Conservation (phyloP, 2,329 filamentous ascomycete genomes). For the Tolypocladium album region DNA sequence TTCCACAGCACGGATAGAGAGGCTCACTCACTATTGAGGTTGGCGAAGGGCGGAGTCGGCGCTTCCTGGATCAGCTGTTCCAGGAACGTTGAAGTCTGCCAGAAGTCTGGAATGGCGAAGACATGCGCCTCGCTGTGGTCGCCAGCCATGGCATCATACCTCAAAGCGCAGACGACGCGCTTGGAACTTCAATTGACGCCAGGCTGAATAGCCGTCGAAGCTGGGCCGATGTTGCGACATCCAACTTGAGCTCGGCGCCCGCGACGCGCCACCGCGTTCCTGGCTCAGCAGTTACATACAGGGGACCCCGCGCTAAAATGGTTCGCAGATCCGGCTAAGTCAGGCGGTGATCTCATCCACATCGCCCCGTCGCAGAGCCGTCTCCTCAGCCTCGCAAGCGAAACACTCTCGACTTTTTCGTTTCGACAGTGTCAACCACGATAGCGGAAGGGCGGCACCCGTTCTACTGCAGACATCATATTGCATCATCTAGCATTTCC, state of each 20-base stretch:
- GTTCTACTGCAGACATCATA: too few species aligned
- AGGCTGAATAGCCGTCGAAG: not conserved
- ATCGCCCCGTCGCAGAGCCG: not conserved
- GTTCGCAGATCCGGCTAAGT: not conserved
- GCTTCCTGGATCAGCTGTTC: slow-evolving; percentile 14
- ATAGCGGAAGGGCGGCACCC: not conserved
- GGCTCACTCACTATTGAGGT: slow-evolving; percentile 21
- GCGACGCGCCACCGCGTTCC: not conserved
- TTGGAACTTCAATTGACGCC: not conserved
- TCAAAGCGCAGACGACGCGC: not conserved
- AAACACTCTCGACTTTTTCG: not conserved
- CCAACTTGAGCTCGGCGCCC: not conserved
- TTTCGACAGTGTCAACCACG: not conserved
- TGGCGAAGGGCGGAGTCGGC: slow-evolving; percentile 30
- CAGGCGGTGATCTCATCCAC: not conserved
- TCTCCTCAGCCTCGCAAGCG: not conserved
- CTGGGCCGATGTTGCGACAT: not conserved
- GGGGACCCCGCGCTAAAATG: not conserved
- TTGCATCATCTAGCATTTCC: not conserved
- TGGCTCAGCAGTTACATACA: not conserved
- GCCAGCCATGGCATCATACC: slow-evolving; percentile 18
- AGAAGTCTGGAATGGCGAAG: slow-evolving; percentile 54
- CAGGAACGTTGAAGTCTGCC: slow-evolving; percentile 42
- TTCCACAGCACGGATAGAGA: not conserved
- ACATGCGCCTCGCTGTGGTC: slow-evolving; percentile 39